Evolutionary conservation across 805 yeast genomes (phyloP), one percentile per base, ranked within the genome.

Genomic region (Hanseniaspora meyeri): DNA sequence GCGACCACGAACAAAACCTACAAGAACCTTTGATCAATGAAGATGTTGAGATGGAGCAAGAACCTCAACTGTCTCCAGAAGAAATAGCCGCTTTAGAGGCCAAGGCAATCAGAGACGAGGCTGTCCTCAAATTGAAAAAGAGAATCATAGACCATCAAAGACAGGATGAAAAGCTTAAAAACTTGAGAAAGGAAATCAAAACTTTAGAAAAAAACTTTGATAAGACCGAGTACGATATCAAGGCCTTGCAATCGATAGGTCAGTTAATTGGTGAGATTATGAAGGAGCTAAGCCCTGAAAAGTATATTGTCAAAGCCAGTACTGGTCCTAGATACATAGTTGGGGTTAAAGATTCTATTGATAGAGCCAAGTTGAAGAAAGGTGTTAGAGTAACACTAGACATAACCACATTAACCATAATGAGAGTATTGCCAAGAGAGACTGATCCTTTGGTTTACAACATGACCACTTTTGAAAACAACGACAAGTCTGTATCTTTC

Each of bases 381-480:
- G 98, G 98, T 51, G 90, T 90, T 24, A 81, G 98, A 68, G 98
- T 93, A 48, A 93, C 98, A 16, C 75, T 93, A 63, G 98, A 93
- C 72, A 93, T 93, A 85, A 93, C 98, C 29, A 93, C 98, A 0
- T 77, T 93, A 63, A 93, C 98, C 19, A 93, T 93, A 60, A 93
- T 93, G 98, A 82, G 98, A 66, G 84, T 93, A 46, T 77, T 93
- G 64, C 98, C 98, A 17, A 81, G 98, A 66, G 98, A 93, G 71
- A 97, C 95, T 51, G 98, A 93, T 71, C 98, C 98, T 12, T 76
- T 90, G 66, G 97, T 93, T 61, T 93, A 93, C 71, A 93, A 91
- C 72, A 93, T 93, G 98, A 90, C 98, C 5, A 84, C 95, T 2
- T 87, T 93, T 66, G 95, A 90, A 69, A 96, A 96, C n/a, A 97